phyloP scores from a whole-genome alignment of 1,284 basidiomycete genomes.

The Rhodotorula sp. region DNA sequence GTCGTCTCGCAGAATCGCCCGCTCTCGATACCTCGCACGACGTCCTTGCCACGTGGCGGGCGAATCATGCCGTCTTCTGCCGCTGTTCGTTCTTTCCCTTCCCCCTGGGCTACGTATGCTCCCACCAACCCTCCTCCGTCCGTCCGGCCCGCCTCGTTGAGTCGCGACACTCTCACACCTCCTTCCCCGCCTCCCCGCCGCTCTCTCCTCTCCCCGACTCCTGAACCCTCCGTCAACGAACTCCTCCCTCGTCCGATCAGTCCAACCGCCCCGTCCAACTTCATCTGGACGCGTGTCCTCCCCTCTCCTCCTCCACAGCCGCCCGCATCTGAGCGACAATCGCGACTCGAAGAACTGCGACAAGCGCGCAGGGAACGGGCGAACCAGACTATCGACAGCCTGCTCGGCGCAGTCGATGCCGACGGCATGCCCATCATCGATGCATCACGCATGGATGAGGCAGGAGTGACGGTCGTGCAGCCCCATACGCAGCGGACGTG shows the following conservation, averaged over 20 bases:
- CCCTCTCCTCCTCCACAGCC: no score
- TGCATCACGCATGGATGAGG: no score
- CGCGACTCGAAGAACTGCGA: no score
- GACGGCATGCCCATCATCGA: no score
- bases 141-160: neutral
- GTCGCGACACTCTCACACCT: neutral
- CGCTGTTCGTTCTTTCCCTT: neutral
- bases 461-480: no score
- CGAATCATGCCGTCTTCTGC: neutral
- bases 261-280: neutral
- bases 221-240: neutral
- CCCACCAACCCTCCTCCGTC: neutral
- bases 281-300: neutral
- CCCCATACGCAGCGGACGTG: no score
- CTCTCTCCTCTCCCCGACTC: neutral
- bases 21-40: constrained; percentile 1
- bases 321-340: no score
- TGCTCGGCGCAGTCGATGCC: no score
- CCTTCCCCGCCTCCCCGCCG: no score
- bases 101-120: neutral
- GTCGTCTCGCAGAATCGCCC: neutral
- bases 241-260: neutral
- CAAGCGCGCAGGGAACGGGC: no score
- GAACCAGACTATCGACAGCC: no score
- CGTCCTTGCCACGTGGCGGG: constrained; percentile 13